Evolutionary conservation across 768 basidiomycete species (phyloP), one percentile per base, ranked within the genome.

Genomic region (Hysterangium stoloniferum): DNA sequence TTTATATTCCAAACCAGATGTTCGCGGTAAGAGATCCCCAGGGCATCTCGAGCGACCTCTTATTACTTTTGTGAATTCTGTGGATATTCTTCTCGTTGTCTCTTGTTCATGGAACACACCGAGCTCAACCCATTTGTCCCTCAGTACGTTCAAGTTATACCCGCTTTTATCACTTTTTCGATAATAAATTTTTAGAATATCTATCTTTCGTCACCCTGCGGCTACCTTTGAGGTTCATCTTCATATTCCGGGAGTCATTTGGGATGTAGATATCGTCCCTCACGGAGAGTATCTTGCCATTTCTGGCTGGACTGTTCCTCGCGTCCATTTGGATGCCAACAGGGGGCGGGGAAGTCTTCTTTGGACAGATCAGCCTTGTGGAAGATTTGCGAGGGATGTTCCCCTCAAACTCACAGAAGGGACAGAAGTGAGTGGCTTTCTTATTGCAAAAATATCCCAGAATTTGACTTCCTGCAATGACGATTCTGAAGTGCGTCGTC

Each of bases 21-120:
- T n/a, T n/a, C n/a, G n/a, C n/a, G n/a, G n/a, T n/a, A n/a, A n/a
- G n/a, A n/a, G n/a, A n/a, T n/a, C n/a, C n/a, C n/a, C n/a, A n/a
- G n/a, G n/a, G n/a, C n/a, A n/a, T n/a, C n/a, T n/a, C n/a, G n/a
- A n/a, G n/a, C n/a, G n/a, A n/a, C n/a, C n/a, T n/a, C n/a, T n/a
- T n/a, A n/a, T n/a, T n/a, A n/a, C n/a, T n/a, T n/a, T n/a, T n/a
- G n/a, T n/a, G n/a, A n/a, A n/a, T n/a, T n/a, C n/a, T n/a, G n/a
- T n/a, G n/a, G n/a, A n/a, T n/a, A n/a, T n/a, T n/a, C n/a, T n/a
- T n/a, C n/a, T n/a, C n/a, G n/a, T n/a, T n/a, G n/a, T n/a, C n/a
- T n/a, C n/a, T n/a, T n/a, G n/a, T n/a, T 4, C 33, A 49, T 49
- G 48, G 37, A 37, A 35, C 35, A 37, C 48, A 49, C 48, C 37